These are phyloP conservation scores for Collybia sp. DNA, from an alignment of 768 basidiomycete genomes.

Conservation along the genomic window DNA sequence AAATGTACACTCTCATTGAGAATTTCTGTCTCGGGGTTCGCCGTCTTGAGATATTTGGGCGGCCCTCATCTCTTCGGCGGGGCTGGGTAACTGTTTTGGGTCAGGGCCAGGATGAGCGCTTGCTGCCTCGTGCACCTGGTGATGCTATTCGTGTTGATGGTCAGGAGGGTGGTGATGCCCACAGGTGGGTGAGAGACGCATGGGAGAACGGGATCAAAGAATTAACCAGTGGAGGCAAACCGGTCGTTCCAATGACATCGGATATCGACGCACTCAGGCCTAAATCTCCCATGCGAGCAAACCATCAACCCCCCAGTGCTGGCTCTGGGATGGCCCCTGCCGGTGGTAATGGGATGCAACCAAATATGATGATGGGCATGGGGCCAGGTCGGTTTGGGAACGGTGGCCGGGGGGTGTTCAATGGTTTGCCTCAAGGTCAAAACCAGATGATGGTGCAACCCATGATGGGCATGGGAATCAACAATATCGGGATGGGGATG, in stretches of 20 bases:
- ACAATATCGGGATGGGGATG: slow-evolving; percentile 17
- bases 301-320: slow-evolving; percentile 11
- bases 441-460: slow-evolving; percentile 28
- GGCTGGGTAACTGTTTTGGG: slow-evolving; percentile 91
- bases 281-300: slow-evolving; percentile 68
- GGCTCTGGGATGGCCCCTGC: slow-evolving; percentile 16
- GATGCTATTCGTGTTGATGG: slow-evolving; percentile 33
- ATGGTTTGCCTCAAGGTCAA: slow-evolving; percentile 20
- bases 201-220: slow-evolving; percentile 66
- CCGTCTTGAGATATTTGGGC: slow-evolving; percentile 86
- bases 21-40: slow-evolving; percentile 95
- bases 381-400: slow-evolving; percentile 8
- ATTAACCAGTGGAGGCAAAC: slow-evolving; percentile 47
- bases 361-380: slow-evolving; percentile 11
- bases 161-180: slow-evolving; percentile 36
- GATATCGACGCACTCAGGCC: slow-evolving; percentile 85
- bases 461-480: slow-evolving; percentile 28
- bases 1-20: slow-evolving; percentile 94
- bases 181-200: slow-evolving; percentile 53
- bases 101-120: slow-evolving; percentile 53
- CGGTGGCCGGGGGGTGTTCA: slow-evolving; percentile 13
- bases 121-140: slow-evolving; percentile 28
- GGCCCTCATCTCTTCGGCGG: slow-evolving; percentile 62
- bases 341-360: slow-evolving; percentile 12
- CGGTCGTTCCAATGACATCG: slow-evolving; percentile 65